phyloP scores from a whole-genome alignment of 2,329 filamentous ascomycete genomes.

The Atkinsonella hypoxylon region DNA sequence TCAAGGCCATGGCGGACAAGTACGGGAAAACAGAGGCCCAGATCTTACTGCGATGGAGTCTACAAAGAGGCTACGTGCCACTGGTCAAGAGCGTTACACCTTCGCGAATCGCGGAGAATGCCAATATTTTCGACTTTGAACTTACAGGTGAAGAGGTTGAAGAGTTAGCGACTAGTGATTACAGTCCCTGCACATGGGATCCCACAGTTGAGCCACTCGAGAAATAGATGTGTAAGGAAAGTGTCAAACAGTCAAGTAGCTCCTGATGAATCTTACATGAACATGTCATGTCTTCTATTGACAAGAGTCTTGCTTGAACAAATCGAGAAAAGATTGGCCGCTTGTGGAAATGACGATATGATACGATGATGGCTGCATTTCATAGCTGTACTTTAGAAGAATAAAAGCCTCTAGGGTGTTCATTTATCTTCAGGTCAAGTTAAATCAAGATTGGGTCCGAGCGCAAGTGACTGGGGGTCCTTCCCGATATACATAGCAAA shows the following conservation, averaged over 20 bases:
- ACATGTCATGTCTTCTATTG: too few species aligned
- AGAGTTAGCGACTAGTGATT: slow-evolving; percentile 36
- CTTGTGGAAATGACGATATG: too few species aligned
- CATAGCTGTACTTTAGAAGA: too few species aligned
- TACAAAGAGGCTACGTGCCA: slow-evolving; percentile 67
- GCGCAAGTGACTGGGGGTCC: too few species aligned
- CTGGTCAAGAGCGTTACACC: slow-evolving; percentile 63
- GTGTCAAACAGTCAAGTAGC: too few species aligned
- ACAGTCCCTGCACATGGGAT: slow-evolving; percentile 45
- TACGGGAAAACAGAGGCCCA: slow-evolving; percentile 65
- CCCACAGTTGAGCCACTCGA: slow-evolving; percentile 37
- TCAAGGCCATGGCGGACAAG: slow-evolving; percentile 56
- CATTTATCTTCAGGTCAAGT: too few species aligned
- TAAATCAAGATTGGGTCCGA: too few species aligned
- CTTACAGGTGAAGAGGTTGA: slow-evolving; percentile 40
- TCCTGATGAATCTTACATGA: too few species aligned
- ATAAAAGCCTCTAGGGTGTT: too few species aligned
- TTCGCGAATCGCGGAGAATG: slow-evolving; percentile 54
- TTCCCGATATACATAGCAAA: not conserved
- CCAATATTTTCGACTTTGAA: slow-evolving; percentile 42
- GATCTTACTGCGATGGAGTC: slow-evolving; percentile 66
- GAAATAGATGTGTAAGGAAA: slow-evolving; percentile 13
- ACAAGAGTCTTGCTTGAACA: too few species aligned
- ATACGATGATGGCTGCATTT: too few species aligned
- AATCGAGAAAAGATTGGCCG: too few species aligned